Evolutionary conservation across 1,139 yeast species (phyloP).

Genomic region (Petasospora rhodanensis): DNA sequence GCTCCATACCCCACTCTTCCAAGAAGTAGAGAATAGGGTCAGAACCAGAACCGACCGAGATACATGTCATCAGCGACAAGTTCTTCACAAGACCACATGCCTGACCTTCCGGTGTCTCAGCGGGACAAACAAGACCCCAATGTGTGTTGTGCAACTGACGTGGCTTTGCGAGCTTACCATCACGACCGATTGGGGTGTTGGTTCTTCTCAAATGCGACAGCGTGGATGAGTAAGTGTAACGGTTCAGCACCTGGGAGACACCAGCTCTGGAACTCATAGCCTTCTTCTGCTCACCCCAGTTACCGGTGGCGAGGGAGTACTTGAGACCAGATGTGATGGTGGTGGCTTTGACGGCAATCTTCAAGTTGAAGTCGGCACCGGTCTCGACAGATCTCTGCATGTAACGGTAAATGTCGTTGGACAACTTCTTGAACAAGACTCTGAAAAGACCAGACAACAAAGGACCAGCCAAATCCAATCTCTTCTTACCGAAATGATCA

Average conservation of each 20-base stretch:
- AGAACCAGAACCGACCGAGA: slow-evolving; percentile 96
- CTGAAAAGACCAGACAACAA: slow-evolving; percentile 92
- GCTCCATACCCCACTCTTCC: slow-evolving; percentile 99
- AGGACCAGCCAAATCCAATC: slow-evolving; percentile 98
- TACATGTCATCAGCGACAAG: slow-evolving; percentile 92
- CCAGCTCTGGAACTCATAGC: slow-evolving; percentile 99
- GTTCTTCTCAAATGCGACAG: slow-evolving; percentile 97
- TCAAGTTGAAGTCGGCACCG: slow-evolving; percentile 92
- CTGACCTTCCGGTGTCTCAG: slow-evolving; percentile 99
- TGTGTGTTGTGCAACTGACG: slow-evolving; percentile 98
- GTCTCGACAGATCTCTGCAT: slow-evolving; percentile 99
- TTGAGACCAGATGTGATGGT: slow-evolving; percentile 96
- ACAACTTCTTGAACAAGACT: slow-evolving; percentile 86
- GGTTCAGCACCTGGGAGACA: slow-evolving; percentile 96
- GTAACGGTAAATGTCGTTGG: slow-evolving; percentile 92
- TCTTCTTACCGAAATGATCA: slow-evolving; percentile 98
- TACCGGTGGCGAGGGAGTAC: slow-evolving; percentile 97
- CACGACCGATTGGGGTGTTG: slow-evolving; percentile 97
- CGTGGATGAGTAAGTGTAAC: slow-evolving; percentile 97
- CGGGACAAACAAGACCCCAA: slow-evolving; percentile 99
- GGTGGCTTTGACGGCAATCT: slow-evolving; percentile 94
- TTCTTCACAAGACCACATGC: slow-evolving; percentile 99
- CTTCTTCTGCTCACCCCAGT: slow-evolving; percentile 99
- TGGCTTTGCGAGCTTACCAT: slow-evolving; percentile 96
- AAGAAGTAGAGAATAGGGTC: slow-evolving; percentile 89